Base-by-base conservation (phyloP, 768 basidiomycete genomes). In the Collybia nuda region DNA sequence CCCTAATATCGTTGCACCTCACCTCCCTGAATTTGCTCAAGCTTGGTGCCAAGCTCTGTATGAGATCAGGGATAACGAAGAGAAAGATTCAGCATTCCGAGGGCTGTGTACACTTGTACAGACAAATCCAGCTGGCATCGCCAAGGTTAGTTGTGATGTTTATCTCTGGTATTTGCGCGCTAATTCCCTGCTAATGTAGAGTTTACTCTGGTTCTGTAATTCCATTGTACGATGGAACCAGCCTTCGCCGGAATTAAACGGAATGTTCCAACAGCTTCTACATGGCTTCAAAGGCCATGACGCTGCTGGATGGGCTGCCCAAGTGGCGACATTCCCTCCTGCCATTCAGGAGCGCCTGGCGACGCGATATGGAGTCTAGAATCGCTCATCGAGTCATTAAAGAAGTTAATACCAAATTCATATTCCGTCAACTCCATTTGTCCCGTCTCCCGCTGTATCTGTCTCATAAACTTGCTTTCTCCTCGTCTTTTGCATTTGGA, bases 61-160 rank as follows among this genome's bases (percentile, higher is more conserved):
- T 65, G 97, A 98, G 69, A 99, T 99, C 67, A 87, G 97, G 56
- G 97, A 99, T 62, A 99, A 98, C 62, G 96, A 98, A 60, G 97
- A 99, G 76, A 99, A 98, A 72, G 97, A 98, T 62, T 98, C 94
- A 18, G 97, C 97, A 5, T 99, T 98, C 84, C 81, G 95, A 50
- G 97, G 97, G 2, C 82, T 99, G 60, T 99, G 97, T 69, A 92
- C 92, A 23, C 85, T 98, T 32, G 93, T 98, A 53, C 92, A 95
- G 68, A 84, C 84, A 24, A 99, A 99, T 66, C 97, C 97, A 15
- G 82, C 83, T 53, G 97, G 96, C 2, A 92, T 98, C 52, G 83
- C 91, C 38, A 93, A 93, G 83, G 94, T 90, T 49, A 53, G 85
- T 69, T 5, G 15, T n/a, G 38, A 32, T 23, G 17, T 3, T 18